Conservation (phyloP, 2,329 filamentous ascomycete species). For the Teratosphaeria viscida region DNA sequence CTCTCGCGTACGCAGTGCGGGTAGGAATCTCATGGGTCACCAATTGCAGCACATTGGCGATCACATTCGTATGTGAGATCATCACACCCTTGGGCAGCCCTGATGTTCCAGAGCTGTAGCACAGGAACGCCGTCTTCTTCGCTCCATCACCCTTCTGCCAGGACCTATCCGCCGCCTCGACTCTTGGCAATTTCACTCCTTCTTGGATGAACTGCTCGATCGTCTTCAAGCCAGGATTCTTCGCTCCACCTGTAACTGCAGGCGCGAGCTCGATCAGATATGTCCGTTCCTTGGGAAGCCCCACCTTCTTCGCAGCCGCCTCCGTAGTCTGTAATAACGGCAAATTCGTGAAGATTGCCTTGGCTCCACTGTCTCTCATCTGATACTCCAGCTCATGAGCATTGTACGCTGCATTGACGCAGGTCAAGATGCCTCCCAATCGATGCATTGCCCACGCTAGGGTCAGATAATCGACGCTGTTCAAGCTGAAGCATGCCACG, state of each 20-base stretch:
- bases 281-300: conserved; percentile 51
- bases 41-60: conserved; percentile 62
- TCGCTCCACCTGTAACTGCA: conserved; percentile 38
- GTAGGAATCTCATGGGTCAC: conserved; percentile 37
- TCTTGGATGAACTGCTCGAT: conserved; percentile 55
- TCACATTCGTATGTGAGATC: conserved; percentile 71
- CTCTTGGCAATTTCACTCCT: conserved; percentile 44
- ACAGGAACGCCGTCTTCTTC: conserved; percentile 62
- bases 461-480: conserved; percentile 71
- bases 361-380: conserved; percentile 56
- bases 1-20: conserved; percentile 24
- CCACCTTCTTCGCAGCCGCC: conserved; percentile 49
- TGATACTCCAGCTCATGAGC: conserved; percentile 61
- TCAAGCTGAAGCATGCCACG: conserved; percentile 64
- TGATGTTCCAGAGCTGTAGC: conserved; percentile 71
- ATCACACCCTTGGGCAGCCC: conserved; percentile 66
- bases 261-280: conserved; percentile 60
- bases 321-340: conserved; percentile 55
- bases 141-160: conserved; percentile 57
- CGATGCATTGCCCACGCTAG: conserved; percentile 65
- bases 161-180: conserved; percentile 40
- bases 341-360: conserved; percentile 60
- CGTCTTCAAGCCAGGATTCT: conserved; percentile 48
- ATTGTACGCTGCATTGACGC: conserved; percentile 67
- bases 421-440: conserved; percentile 61